Evolutionary conservation across 2,329 filamentous ascomycete genomes (phyloP).

Genomic region (Talaromyces sp.): DNA sequence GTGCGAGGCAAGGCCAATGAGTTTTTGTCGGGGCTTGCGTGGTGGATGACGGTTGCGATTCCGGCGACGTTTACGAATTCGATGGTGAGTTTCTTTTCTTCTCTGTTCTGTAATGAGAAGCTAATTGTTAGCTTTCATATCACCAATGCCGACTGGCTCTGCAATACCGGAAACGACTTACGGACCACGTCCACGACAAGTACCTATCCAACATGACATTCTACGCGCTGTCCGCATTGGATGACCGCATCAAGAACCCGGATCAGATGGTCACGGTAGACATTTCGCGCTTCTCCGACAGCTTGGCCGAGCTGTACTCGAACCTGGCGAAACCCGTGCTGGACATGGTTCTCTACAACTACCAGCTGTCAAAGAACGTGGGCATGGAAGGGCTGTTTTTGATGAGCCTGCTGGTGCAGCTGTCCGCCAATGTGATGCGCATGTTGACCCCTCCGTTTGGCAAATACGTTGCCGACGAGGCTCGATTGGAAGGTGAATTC

Average conservation of each 20-base stretch:
- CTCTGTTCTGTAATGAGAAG: neutral
- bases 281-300: constrained; percentile 93
- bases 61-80: constrained; percentile 98
- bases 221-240: constrained; percentile 89
- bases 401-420: constrained; percentile 88
- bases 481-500: constrained; percentile 90
- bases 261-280: constrained; percentile 97
- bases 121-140: constrained; percentile 69
- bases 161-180: constrained; percentile 86
- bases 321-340: constrained; percentile 92
- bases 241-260: constrained; percentile 97
- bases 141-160: constrained; percentile 93
- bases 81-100: constrained; percentile 62
- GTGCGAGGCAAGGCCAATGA: constrained; percentile 88
- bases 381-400: constrained; percentile 92
- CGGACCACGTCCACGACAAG: constrained; percentile 90
- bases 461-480: constrained; percentile 95
- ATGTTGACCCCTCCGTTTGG: constrained; percentile 93
- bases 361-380: constrained; percentile 88
- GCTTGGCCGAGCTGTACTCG: constrained; percentile 88
- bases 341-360: constrained; percentile 96
- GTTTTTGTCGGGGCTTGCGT: constrained; percentile 80
- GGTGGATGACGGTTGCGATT: constrained; percentile 98
- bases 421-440: constrained; percentile 90
- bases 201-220: constrained; percentile 98